Base-by-base conservation (phyloP, 2,329 filamentous ascomycete genomes). In the Knufia fluminis region DNA sequence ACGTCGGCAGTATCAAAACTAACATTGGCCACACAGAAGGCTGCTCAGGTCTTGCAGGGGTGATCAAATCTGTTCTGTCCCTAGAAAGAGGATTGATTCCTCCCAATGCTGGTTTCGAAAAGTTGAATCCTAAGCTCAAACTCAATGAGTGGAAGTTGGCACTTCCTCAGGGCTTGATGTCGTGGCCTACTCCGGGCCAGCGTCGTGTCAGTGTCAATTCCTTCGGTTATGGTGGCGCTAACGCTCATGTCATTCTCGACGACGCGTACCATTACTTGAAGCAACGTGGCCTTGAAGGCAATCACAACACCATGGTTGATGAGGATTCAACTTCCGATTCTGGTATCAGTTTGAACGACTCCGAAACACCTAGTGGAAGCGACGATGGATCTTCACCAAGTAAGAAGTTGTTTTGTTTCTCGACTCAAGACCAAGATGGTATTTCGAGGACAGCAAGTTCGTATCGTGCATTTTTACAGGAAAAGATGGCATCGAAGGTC, bases 221-320 rank as follows among this genome's bases (percentile, higher is more conserved):
- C 1, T 66, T 66, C 46, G 64, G 65, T 1, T 64, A 64, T 46
- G 66, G 66, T 23, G 66, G 66, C 4, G 61, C 54, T 51, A 68
- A 68, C 48, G 62, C 60, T 0, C 64, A 68, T 57, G 58, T 39
- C 42, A 57, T 56, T 58, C 48, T 60, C 39, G 64, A 60, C 68
- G n/a, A n/a, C n/a, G n/a, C n/a, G n/a, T n/a, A n/a, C n/a, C 28
- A 31, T 7, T 42, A 52, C 44, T 53, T 53, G 22, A n/a, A n/a
- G n/a, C n/a, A n/a, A n/a, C n/a, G n/a, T n/a, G n/a, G n/a, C n/a
- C n/a, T n/a, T n/a, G n/a, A n/a, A n/a, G n/a, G n/a, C n/a, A n/a
- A n/a, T n/a, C 43, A 46, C 35, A 40, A 46, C 42, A 49, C 36
- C 14, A 14, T 7, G 28, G 31, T 31, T 45, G 31, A 45, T 46